phyloP scores from a whole-genome alignment of 768 basidiomycete genomes.

The Sarcomyxa edulis region DNA sequence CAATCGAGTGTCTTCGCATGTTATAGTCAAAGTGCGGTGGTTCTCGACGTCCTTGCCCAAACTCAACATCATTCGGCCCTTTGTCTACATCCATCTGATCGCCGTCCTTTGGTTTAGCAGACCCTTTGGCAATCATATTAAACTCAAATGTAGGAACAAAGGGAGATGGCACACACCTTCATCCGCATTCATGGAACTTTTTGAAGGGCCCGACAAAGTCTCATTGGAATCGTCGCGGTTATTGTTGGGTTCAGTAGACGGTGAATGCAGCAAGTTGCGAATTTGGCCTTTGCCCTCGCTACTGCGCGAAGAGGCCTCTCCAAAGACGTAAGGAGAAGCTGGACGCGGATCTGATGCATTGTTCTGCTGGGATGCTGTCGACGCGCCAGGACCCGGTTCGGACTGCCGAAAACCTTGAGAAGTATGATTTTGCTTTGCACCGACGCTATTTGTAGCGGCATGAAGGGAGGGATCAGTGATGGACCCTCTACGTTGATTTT shows the following conservation, averaged over 20 bases:
- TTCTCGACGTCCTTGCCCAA: constrained; percentile 20
- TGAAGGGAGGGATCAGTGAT: constrained; percentile 81
- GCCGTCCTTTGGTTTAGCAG: constrained; percentile 21
- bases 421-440: constrained; percentile 11
- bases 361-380: constrained; percentile 17
- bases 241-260: constrained; percentile 40
- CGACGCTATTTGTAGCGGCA: constrained; percentile 37
- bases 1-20: constrained; percentile 71
- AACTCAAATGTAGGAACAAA: constrained; percentile 8
- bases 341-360: constrained; percentile 45
- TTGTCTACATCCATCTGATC: constrained; percentile 36
- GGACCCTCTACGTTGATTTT: constrained; percentile 78
- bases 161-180: constrained; percentile 1
- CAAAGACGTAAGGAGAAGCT: constrained; percentile 64
- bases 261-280: constrained; percentile 56
- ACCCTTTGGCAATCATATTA: constrained; percentile 16
- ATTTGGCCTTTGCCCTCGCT: constrained; percentile 38
- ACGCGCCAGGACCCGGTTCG: too few species aligned
- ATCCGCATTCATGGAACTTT: too few species aligned
- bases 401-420: constrained; percentile 11
- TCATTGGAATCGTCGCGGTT: constrained; percentile 20
- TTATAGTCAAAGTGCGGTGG: constrained; percentile 58
- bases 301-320: constrained; percentile 48
- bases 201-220: too few species aligned
- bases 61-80: constrained; percentile 16